A percentile compares a stretch with the other conserved stretches of the same genome.
phyloP scores from a whole-genome alignment of 2,329 filamentous ascomycete genomes.

The Zasmidium cellare region DNA sequence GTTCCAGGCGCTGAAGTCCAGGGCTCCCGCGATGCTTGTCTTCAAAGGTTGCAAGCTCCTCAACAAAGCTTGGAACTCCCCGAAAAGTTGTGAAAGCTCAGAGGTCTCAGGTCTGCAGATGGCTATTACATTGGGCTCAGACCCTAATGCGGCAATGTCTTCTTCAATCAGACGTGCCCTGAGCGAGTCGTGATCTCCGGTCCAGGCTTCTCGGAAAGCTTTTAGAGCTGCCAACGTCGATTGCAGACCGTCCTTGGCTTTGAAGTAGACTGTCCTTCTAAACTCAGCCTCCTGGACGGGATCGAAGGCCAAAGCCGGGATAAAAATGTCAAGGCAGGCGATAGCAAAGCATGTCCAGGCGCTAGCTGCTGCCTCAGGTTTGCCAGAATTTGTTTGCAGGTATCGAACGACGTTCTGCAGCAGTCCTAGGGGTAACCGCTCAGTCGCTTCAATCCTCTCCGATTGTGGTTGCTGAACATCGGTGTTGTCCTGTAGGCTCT shows the following conservation, averaged over 20 bases:
- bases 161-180: slow-evolving; percentile 64
- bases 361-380: slow-evolving; percentile 40
- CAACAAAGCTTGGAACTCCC: slow-evolving; percentile 61
- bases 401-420: not conserved
- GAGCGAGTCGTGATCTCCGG: slow-evolving; percentile 67
- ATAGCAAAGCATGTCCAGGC: slow-evolving; percentile 77
- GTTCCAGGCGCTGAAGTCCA: slow-evolving; percentile 25
- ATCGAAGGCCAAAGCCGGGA: slow-evolving; percentile 85
- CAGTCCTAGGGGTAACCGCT: not conserved
- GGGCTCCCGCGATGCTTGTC: not conserved
- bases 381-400: not conserved
- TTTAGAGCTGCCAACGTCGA: slow-evolving; percentile 61
- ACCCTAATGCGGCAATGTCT: slow-evolving; percentile 64
- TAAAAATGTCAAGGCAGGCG: slow-evolving; percentile 73
- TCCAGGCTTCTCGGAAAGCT: slow-evolving; percentile 66
- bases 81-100: slow-evolving; percentile 71
- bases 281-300: slow-evolving; percentile 66
- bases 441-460: no score
- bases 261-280: slow-evolving; percentile 60
- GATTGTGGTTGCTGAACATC: not conserved
- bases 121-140: slow-evolving; percentile 63
- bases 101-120: slow-evolving; percentile 72
- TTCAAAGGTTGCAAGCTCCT: slow-evolving; percentile 22
- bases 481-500: not conserved
- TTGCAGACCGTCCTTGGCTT: slow-evolving; percentile 58